A percentile compares a stretch with the other conserved stretches of the same genome.
These are phyloP conservation scores for Vairimorpha ceranae DNA, from an alignment of 371 early-diverging fungal species.

Conservation along the genomic window DNA sequence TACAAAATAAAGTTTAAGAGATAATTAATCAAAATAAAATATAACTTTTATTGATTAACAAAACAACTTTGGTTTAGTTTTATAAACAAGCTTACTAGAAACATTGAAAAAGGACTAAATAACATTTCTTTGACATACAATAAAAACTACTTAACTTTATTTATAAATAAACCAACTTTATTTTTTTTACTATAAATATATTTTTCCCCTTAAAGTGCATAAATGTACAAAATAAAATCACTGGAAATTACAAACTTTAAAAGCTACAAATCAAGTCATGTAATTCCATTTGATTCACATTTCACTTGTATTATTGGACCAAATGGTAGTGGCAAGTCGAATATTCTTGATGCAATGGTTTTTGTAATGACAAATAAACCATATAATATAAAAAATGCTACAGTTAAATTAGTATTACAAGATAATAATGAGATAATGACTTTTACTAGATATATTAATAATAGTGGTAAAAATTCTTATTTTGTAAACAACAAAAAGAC, in stretches of 20 bases:
- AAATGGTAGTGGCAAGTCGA: conserved; percentile 96
- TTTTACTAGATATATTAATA: conserved; percentile 15
- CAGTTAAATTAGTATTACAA: conserved; percentile 70
- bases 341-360: conserved; percentile 94
- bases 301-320: conserved; percentile 96
- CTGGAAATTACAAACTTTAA: conserved; percentile 96
- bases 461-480: conserved; percentile 64
- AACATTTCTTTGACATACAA: too few species aligned
- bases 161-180: not conserved
- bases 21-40: too few species aligned
- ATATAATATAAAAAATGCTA: conserved; percentile 73
- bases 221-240: conserved; percentile 54
- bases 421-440: conserved; percentile 38
- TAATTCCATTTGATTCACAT: conserved; percentile 83
- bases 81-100: too few species aligned
- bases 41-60: too few species aligned
- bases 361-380: conserved; percentile 88
- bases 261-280: conserved; percentile 81
- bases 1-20: too few species aligned
- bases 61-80: too few species aligned
- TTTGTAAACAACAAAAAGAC: conserved; percentile 71
- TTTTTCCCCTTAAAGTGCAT: not conserved
- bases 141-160: too few species aligned
- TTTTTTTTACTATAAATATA: not conserved
- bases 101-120: too few species aligned